A percentile compares a stretch with the other conserved stretches of the same genome.
Evolutionary conservation across 768 basidiomycete species (phyloP).

Genomic region (Boletus speciosus): DNA sequence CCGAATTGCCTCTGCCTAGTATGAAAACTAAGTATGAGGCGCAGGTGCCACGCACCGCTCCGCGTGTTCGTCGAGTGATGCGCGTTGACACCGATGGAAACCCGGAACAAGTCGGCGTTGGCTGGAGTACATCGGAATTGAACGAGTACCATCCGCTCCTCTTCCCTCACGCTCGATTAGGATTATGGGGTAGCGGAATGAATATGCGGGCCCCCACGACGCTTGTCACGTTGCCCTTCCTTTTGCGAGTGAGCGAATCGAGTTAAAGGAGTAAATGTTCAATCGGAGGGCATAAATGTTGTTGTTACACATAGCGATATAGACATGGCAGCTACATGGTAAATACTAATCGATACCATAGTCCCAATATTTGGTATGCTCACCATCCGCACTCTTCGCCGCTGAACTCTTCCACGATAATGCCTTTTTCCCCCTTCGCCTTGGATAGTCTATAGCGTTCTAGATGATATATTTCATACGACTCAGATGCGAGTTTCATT

Average conservation of each 20-base stretch:
- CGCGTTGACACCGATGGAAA: neutral
- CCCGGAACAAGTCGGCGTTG: neutral
- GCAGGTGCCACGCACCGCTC: neutral
- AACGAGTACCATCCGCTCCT: neutral
- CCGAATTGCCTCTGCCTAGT: too few relatives aligned
- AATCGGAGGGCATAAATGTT: neutral
- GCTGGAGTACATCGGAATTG: neutral
- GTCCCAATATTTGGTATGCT: conserved; percentile 2
- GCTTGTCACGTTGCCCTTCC: too few relatives aligned
- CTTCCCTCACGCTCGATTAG: neutral
- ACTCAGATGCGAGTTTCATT: conserved; percentile 70
- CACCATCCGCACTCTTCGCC: conserved; percentile 73
- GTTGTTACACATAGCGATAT: neutral
- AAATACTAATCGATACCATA: too few relatives aligned
- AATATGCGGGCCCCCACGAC: too few relatives aligned
- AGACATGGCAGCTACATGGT: too few relatives aligned
- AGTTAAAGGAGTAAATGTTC: too few relatives aligned
- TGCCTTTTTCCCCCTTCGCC: conserved; percentile 48
- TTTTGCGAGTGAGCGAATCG: too few relatives aligned
- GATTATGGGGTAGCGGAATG: neutral
- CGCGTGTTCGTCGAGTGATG: neutral
- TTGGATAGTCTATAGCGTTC: conserved; percentile 77
- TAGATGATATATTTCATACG: conserved; percentile 76
- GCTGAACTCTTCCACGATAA: conserved; percentile 58
- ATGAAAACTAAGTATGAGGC: neutral